Evolutionary conservation across 805 yeast species (phyloP).

Genomic region (Metschnikowia kunwiensis): DNA sequence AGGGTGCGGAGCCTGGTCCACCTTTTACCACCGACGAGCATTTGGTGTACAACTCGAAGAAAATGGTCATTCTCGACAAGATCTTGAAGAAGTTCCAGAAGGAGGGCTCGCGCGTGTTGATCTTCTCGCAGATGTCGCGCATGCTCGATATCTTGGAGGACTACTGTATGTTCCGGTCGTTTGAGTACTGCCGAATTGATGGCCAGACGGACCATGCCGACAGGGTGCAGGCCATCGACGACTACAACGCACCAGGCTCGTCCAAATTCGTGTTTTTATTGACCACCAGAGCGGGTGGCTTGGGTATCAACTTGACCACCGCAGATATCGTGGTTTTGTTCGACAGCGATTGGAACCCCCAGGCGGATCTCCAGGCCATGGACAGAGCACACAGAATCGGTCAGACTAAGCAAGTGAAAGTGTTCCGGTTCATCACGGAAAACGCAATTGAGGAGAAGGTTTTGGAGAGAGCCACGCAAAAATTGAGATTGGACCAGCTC

Average conservation of each 20-base stretch:
- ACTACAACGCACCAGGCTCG: slow-evolving; percentile 71
- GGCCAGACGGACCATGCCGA: slow-evolving; percentile 81
- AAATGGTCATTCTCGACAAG: slow-evolving; percentile 68
- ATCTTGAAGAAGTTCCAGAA: slow-evolving; percentile 56
- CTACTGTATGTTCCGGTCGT: slow-evolving; percentile 67
- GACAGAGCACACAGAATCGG: slow-evolving; percentile 89
- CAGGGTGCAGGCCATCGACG: slow-evolving; percentile 73
- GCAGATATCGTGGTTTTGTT: slow-evolving; percentile 74
- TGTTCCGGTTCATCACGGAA: slow-evolving; percentile 73
- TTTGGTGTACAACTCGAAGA: slow-evolving; percentile 67
- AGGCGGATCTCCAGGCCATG: slow-evolving; percentile 87
- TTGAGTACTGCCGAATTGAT: slow-evolving; percentile 73
- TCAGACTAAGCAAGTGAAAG: slow-evolving; percentile 79
- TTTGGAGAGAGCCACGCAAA: slow-evolving; percentile 77
- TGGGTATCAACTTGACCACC: slow-evolving; percentile 79
- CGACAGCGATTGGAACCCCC: slow-evolving; percentile 89
- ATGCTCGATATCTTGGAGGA: slow-evolving; percentile 78
- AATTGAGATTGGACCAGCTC: slow-evolving; percentile 72
- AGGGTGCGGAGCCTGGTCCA: slow-evolving; percentile 89
- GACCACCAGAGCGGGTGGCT: slow-evolving; percentile 88
- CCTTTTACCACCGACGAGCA: slow-evolving; percentile 86
- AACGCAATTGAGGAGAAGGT: slow-evolving; percentile 83
- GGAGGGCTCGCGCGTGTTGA: slow-evolving; percentile 75
- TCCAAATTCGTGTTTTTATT: slow-evolving; percentile 69
- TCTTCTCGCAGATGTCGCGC: slow-evolving; percentile 82